Evolutionary conservation across 495 filamentous ascomycete species (phyloP).

Genomic region (Penicillium arizonense): DNA sequence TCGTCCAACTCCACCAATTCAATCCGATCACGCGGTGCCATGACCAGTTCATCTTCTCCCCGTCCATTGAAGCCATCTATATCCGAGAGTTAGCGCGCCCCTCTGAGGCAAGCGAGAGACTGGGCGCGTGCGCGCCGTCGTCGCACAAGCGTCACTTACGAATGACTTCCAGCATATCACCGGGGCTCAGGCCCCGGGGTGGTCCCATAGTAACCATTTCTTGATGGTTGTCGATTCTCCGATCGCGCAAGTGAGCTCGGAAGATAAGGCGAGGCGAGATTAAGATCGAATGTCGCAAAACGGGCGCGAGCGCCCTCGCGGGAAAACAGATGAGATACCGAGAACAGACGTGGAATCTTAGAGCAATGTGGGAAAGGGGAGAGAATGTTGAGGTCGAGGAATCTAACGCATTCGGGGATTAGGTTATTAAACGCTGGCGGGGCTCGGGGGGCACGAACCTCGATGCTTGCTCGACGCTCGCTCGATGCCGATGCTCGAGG

Average conservation of each 20-base stretch:
- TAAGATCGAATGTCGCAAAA: constrained; percentile 16
- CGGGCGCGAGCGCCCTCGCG: constrained; percentile 29
- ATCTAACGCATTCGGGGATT: constrained; percentile 17
- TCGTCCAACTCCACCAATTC: constrained; percentile 93
- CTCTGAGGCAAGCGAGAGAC: too few relatives aligned
- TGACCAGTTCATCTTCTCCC: constrained; percentile 86
- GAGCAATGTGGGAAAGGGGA: constrained; percentile 24
- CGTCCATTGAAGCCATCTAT: constrained; percentile 83
- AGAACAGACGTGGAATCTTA: constrained; percentile 2
- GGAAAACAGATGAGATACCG: constrained; percentile 7
- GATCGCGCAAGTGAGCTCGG: constrained; percentile 3
- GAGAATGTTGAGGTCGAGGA: constrained; percentile 28
- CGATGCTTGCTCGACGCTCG: not conserved
- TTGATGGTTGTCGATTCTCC: constrained; percentile 6
- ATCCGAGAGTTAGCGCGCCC: constrained; percentile 7
- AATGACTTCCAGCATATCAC: constrained; percentile 71
- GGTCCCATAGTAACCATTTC: constrained; percentile 40
- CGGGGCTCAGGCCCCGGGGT: constrained; percentile 51
- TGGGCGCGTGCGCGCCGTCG: constrained; percentile 8
- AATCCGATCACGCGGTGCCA: constrained; percentile 84
- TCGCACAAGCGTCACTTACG: constrained; percentile 56
- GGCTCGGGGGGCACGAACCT: constrained; percentile 18
- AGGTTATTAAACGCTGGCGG: constrained; percentile 20
- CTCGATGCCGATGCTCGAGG: too few relatives aligned
- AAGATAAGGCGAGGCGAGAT: not conserved